These are phyloP conservation scores for Aschersonia sp. DNA, from an alignment of 2,329 filamentous ascomycete species.

Conservation along the genomic window DNA sequence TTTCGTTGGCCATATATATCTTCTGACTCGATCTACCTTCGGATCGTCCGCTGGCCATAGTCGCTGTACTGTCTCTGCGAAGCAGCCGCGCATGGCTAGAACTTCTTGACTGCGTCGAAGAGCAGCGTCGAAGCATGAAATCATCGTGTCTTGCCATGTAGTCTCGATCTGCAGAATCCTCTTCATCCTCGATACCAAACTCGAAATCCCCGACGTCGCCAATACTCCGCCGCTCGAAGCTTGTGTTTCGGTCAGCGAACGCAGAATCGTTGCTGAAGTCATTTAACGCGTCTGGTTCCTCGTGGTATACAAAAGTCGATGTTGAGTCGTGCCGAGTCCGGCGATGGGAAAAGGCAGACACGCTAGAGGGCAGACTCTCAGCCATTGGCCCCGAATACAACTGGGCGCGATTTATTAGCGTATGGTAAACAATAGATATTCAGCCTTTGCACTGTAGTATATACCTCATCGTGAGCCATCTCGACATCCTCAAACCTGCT, in stretches of 20 bases:
- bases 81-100: constrained; percentile 52
- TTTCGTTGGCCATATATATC: constrained; percentile 83
- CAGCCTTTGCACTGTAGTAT: not conserved
- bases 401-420: constrained; percentile 14
- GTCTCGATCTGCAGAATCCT: constrained; percentile 24
- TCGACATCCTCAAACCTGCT: constrained; percentile 93
- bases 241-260: constrained; percentile 9
- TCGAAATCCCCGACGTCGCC: constrained; percentile 25
- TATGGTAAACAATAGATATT: not conserved
- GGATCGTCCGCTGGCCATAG: constrained; percentile 47
- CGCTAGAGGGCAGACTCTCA: constrained; percentile 88
- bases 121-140: constrained; percentile 41
- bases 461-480: constrained; percentile 85
- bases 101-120: constrained; percentile 42
- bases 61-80: constrained; percentile 54
- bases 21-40: constrained; percentile 68
- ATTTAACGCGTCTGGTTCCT: constrained; percentile 31
- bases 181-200: constrained; percentile 25
- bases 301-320: constrained; percentile 81
- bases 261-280: constrained; percentile 11
- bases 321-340: constrained; percentile 69
- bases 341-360: constrained; percentile 82
- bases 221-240: constrained; percentile 14
- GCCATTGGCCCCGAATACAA: constrained; percentile 86
- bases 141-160: constrained; percentile 25